Evolutionary conservation across 2,329 filamentous ascomycete genomes (phyloP), one percentile per base, ranked within the genome.

Genomic region (Fusarium sp.): DNA sequence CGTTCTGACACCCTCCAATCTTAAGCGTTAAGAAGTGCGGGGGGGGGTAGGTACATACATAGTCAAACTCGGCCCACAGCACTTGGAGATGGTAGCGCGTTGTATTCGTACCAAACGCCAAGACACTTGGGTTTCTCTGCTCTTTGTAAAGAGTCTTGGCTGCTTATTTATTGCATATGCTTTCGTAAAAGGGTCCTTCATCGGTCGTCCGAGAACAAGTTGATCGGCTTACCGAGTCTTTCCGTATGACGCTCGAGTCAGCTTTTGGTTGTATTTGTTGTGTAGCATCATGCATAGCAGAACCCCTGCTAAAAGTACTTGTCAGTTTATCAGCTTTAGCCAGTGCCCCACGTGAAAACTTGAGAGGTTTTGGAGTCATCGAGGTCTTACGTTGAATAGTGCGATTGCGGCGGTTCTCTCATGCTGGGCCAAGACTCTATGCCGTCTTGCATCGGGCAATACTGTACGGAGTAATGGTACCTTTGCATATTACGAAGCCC

Each of bases 321-420:
- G 64, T 62, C 72, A 66, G 59, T 69, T 66, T 73, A 71, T 63
- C 72, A 63, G 66, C 47, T 64, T 51, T 63, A 50, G 48, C 70
- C 55, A 64, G 38, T 44, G 41, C 45, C 70, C 73, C 76, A 78
- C 74, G 76, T 76, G 76, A 78, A 55, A 63, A 41, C 59, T 57
- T 53, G 55, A 75, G 65, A 78, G 71, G 75, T 50, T 53, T 60
- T 57, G 36, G 35, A 18, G 24, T 35, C 39, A 30, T 50, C 30
- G 55, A 48, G 38, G 57, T 66, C 59, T 63, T 54, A 55, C 60
- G 53, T 66, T 44, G 45, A 63, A 65, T 63, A 56, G 51, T 66
- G 54, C 61, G 51, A 59, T 75, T 70, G 56, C 67, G 56, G 56
- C 67, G 56, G 45, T 54, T 47, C 50, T 59, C 50, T 60, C 35